phyloP scores from a whole-genome alignment of 495 filamentous ascomycete genomes.

The Aspergillus taichungensis region DNA sequence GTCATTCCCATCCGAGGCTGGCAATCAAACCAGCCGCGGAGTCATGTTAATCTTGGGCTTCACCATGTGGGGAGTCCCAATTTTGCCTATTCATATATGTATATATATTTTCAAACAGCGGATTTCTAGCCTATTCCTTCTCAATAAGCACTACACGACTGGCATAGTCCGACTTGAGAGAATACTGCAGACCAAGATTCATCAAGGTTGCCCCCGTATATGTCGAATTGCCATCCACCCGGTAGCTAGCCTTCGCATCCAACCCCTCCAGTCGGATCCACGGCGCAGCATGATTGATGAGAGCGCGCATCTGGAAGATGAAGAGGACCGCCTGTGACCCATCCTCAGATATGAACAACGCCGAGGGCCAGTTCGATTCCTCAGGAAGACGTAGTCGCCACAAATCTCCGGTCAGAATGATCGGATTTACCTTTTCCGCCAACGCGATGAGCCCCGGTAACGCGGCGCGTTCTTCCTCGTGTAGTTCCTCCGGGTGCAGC shows the following conservation, averaged over 20 bases:
- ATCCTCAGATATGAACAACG: conserved; percentile 40
- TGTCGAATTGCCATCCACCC: conserved; percentile 27
- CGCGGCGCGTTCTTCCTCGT: conserved; percentile 32
- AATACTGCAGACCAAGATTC: conserved; percentile 37
- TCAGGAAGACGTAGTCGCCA: conserved; percentile 44
- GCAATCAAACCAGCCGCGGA: too few relatives aligned
- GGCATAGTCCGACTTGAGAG: conserved; percentile 30
- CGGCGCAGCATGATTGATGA: conserved; percentile 35
- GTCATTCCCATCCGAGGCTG: too few relatives aligned
- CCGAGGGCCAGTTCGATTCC: conserved; percentile 47
- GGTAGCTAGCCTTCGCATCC: conserved; percentile 35
- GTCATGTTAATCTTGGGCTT: too few relatives aligned
- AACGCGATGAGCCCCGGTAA: conserved; percentile 38
- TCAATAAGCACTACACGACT: conserved; percentile 36
- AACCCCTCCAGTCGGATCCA: conserved; percentile 38
- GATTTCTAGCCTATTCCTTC: conserved; percentile 8
- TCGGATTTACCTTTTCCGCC: conserved; percentile 42
- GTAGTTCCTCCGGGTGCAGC: conserved; percentile 36
- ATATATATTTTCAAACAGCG: too few relatives aligned
- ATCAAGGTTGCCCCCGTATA: conserved; percentile 41
- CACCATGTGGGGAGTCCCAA: too few relatives aligned
- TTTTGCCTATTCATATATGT: too few relatives aligned
- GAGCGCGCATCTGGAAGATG: conserved; percentile 37
- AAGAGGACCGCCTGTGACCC: conserved; percentile 36
- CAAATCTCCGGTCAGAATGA: conserved; percentile 41